Evolutionary conservation across 108 stramenopile species (phyloP).

Genomic region (Craspedostauros australis): DNA sequence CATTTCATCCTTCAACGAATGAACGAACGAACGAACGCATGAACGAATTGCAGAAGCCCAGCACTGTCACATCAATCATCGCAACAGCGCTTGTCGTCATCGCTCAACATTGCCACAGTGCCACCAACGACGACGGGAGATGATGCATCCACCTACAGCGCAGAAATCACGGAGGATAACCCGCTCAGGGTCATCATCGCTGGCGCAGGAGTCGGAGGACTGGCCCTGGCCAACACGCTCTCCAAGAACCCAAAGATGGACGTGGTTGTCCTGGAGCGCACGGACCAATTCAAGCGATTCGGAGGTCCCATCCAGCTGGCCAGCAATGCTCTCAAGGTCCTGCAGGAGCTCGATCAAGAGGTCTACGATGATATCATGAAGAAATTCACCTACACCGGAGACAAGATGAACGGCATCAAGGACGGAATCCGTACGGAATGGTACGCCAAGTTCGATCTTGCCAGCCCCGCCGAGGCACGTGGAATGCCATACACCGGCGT

Average conservation of each 20-base stretch:
- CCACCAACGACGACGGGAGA: background rate
- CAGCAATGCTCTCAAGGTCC: conserved; percentile 57
- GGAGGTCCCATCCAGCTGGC: conserved; percentile 79
- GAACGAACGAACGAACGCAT: background rate
- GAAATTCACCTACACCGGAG: conserved; percentile 64
- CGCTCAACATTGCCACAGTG: conserved; percentile 7
- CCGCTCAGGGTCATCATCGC: conserved; percentile 55
- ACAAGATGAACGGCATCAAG: conserved; percentile 54
- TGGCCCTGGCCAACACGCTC: conserved; percentile 48
- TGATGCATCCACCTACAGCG: background rate
- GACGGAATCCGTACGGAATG: conserved; percentile 72
- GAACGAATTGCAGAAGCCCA: background rate
- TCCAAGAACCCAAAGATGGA: conserved; percentile 40
- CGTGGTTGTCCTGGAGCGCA: conserved; percentile 58
- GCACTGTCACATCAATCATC: background rate
- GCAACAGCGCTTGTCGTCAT: background rate
- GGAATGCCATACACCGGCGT: conserved; percentile 71
- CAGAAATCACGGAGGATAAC: conserved; percentile 25
- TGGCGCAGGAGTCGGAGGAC: conserved; percentile 65
- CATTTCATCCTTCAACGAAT: background rate
- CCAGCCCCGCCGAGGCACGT: conserved; percentile 40
- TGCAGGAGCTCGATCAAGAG: conserved; percentile 42
- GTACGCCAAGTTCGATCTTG: conserved; percentile 76
- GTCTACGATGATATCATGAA: conserved; percentile 44
- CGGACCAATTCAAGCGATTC: conserved; percentile 58